phyloP scores from a whole-genome alignment of 116 monocot genomes.

The Dioscorea cayenensis region DNA sequence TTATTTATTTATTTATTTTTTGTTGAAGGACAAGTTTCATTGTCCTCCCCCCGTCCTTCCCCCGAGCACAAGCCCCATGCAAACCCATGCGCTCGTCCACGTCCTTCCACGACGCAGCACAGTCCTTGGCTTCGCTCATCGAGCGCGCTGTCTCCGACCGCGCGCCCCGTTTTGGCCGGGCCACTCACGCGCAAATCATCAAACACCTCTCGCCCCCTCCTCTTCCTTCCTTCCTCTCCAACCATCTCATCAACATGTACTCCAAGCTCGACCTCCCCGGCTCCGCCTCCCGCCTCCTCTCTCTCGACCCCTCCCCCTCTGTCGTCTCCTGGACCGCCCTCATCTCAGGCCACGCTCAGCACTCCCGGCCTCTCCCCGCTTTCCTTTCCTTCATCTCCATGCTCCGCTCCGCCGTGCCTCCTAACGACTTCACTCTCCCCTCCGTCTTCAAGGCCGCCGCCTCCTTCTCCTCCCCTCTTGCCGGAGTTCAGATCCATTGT shows the following conservation, averaged over 20 bases:
- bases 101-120: conserved; percentile 10
- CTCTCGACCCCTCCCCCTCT: conserved; percentile 39
- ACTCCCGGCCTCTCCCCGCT: conserved; percentile 43
- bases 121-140: conserved; percentile 33
- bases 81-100: neutral
- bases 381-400: conserved; percentile 45
- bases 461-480: neutral
- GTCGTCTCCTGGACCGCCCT: conserved; percentile 78
- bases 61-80: neutral
- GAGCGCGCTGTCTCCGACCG: conserved; percentile 39
- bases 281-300: conserved; percentile 37
- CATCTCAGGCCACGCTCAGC: conserved; percentile 64
- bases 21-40: no score
- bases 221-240: conserved; percentile 66
- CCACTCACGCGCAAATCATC: conserved; percentile 46
- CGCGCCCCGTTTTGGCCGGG: conserved; percentile 40
- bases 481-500: conserved; percentile 31
- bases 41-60: neutral
- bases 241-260: conserved; percentile 94
- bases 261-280: conserved; percentile 72
- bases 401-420: conserved; percentile 38
- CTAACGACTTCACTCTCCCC: conserved; percentile 75
- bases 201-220: conserved; percentile 32
- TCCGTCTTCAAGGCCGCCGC: conserved; percentile 46
- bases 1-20: no score